Conservation (phyloP, 805 yeast genomes). For the Tetrapisispora iriomotensis region DNA sequence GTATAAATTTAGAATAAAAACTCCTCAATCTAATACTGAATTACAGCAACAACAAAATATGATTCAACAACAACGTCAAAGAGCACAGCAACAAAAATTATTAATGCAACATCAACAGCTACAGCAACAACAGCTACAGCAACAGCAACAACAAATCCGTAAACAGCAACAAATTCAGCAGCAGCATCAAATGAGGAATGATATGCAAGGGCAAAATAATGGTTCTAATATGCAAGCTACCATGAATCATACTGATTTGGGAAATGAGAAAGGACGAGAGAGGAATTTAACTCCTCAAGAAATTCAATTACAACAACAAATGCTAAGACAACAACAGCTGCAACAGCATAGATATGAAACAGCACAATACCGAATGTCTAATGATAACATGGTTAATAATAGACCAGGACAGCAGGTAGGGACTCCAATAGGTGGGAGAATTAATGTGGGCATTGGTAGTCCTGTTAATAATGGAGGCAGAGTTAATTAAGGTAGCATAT, state of each 20-base stretch:
- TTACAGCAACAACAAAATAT: slow-evolving; percentile 18
- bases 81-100: slow-evolving; percentile 22
- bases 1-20: slow-evolving; percentile 45
- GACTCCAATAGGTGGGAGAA: slow-evolving; percentile 14
- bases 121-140: slow-evolving; percentile 22
- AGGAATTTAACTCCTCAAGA: slow-evolving; percentile 28
- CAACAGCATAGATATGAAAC: slow-evolving; percentile 29
- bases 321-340: slow-evolving; percentile 27
- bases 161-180: slow-evolving; percentile 10
- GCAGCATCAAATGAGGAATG: slow-evolving; percentile 8
- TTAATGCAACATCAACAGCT: slow-evolving; percentile 20
- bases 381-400: slow-evolving; percentile 24
- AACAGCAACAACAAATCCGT: slow-evolving; percentile 10
- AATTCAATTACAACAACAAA: slow-evolving; percentile 27
- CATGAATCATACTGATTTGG: neutral
- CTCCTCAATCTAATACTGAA: slow-evolving; percentile 33
- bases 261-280: slow-evolving; percentile 5
- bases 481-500: neutral
- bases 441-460: slow-evolving; percentile 18
- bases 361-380: slow-evolving; percentile 26
- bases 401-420: slow-evolving; percentile 13
- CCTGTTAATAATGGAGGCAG: slow-evolving; percentile 8
- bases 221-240: neutral
- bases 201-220: slow-evolving; percentile 6
- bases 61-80: slow-evolving; percentile 18